phyloP scores from a whole-genome alignment of 2,329 filamentous ascomycete species.

The Eurotiales sp. region DNA sequence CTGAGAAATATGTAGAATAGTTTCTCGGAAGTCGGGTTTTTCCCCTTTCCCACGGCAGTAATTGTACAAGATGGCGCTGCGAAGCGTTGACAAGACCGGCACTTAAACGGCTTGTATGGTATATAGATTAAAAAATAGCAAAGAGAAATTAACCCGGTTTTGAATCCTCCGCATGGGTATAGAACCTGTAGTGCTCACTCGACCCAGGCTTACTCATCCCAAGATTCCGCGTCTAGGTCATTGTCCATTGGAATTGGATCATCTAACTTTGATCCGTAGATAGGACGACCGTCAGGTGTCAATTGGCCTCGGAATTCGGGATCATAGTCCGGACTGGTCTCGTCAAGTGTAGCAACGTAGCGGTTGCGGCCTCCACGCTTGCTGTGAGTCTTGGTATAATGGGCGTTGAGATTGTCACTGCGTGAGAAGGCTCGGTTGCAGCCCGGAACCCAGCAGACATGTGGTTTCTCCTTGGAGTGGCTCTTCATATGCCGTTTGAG shows the following conservation, averaged over 20 bases:
- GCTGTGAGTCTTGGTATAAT: constrained; percentile 46
- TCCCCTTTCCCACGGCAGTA: constrained; percentile 7
- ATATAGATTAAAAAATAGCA: constrained; percentile 8
- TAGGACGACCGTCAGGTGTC: constrained; percentile 40
- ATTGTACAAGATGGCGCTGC: constrained; percentile 15
- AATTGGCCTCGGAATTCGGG: constrained; percentile 42
- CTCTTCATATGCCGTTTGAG: constrained; percentile 48
- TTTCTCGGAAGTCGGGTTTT: not conserved
- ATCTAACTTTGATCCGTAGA: constrained; percentile 34
- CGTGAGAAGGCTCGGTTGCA: constrained; percentile 41
- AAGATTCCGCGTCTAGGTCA: constrained; percentile 31
- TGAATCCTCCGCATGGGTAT: constrained; percentile 15
- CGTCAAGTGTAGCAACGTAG: constrained; percentile 45
- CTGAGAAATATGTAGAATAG: too few species aligned
- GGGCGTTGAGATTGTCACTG: constrained; percentile 45
- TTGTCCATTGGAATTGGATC: constrained; percentile 28
- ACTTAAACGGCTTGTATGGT: not conserved
- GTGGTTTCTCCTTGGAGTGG: constrained; percentile 43
- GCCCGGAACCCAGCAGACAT: constrained; percentile 43
- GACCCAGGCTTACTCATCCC: constrained; percentile 27
- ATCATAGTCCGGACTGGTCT: constrained; percentile 40
- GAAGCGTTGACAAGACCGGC: constrained; percentile 6
- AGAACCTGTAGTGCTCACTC: not conserved
- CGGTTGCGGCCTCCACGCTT: constrained; percentile 44
- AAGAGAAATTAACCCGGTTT: not conserved